A percentile compares a stretch with the other conserved stretches of the same genome.
phyloP scores from a whole-genome alignment of 164 flowering plant genomes.

The Malania oleifera region DNA sequence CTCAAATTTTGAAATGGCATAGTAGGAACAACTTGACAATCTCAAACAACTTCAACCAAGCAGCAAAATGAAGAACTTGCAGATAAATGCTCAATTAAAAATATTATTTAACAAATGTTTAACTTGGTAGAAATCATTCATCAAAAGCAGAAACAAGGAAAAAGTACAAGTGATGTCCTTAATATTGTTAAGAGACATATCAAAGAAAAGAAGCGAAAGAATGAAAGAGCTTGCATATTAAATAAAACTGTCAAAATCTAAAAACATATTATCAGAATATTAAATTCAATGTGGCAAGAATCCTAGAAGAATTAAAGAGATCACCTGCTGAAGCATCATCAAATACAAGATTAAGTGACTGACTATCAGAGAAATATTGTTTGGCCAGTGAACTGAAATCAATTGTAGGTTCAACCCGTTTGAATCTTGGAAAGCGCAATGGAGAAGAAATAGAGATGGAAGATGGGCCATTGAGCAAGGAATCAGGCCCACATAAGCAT shows the following conservation, averaged over 20 bases:
- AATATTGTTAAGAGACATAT: too few species aligned
- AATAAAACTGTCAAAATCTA: neutral
- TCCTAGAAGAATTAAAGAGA: conserved; percentile 9
- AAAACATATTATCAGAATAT: neutral
- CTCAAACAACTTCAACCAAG: too few species aligned
- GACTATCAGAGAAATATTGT: conserved; percentile 71
- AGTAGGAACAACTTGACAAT: too few species aligned
- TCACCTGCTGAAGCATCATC: conserved; percentile 66
- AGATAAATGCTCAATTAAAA: too few species aligned
- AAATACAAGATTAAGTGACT: conserved; percentile 69
- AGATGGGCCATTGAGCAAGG: conserved; percentile 88
- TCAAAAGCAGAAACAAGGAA: too few species aligned
- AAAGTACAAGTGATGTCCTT: too few species aligned
- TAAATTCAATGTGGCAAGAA: neutral
- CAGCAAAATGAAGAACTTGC: too few species aligned
- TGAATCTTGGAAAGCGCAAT: conserved; percentile 73
- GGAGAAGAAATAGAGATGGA: conserved; percentile 91
- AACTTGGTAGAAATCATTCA: too few species aligned
- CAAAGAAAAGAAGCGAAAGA: too few species aligned
- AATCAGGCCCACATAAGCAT: conserved; percentile 73
- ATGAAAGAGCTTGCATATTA: too few species aligned
- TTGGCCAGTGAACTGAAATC: conserved; percentile 82
- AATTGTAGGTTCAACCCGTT: conserved; percentile 50
- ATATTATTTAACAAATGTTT: too few species aligned
- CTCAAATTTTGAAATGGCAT: too few species aligned